These are phyloP conservation scores for Ascoidea asiatica DNA, from an alignment of 805 yeast species.

Conservation along the genomic window DNA sequence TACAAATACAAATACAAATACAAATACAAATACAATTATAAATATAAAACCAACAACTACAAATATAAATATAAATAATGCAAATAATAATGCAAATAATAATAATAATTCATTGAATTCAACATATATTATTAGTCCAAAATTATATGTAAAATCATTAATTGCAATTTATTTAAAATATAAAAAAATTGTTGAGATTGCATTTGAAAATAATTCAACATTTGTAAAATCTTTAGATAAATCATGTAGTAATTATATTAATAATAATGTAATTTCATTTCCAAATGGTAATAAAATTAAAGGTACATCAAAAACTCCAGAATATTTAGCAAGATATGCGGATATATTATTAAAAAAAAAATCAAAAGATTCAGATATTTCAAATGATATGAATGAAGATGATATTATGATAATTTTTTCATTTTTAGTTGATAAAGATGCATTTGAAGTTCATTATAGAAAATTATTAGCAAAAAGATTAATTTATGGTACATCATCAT, in stretches of 20 bases:
- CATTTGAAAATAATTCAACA: constrained; percentile 62
- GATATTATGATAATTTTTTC: constrained; percentile 80
- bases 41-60: no score
- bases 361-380: constrained; percentile 51
- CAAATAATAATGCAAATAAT: no score
- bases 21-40: no score
- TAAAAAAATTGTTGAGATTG: constrained; percentile 44
- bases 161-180: constrained; percentile 58
- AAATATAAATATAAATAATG: no score
- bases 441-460: constrained; percentile 87
- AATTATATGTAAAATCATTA: constrained; percentile 64
- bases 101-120: no score
- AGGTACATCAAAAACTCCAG: constrained; percentile 70
- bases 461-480: constrained; percentile 80
- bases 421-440: constrained; percentile 86
- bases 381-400: constrained; percentile 64
- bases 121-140: constrained; percentile 41
- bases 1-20: no score
- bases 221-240: constrained; percentile 81
- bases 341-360: constrained; percentile 72
- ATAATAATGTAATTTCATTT: constrained; percentile 68
- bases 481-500: constrained; percentile 73
- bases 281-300: constrained; percentile 34
- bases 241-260: constrained; percentile 79
- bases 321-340: constrained; percentile 76